Percentiles rank a stretch among this genome's conserved stretches.
Evolutionary conservation across 805 yeast genomes (phyloP).

Genomic region (Starmera dryadoides): DNA sequence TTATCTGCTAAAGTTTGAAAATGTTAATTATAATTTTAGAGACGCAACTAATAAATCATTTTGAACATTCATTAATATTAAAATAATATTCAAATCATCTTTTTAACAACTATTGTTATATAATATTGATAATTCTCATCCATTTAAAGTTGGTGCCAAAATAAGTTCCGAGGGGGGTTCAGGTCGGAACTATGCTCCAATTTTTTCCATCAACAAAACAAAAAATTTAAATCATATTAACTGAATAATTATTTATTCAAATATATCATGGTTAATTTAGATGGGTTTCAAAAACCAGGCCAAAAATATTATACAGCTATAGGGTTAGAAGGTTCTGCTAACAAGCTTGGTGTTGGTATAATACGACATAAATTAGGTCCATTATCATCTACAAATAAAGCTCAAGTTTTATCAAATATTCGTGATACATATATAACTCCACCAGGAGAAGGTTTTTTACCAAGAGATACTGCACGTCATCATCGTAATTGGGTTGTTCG

Average conservation of each 20-base stretch:
- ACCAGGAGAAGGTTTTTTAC: slow-evolving; percentile 96
- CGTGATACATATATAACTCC: slow-evolving; percentile 95
- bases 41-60: too few relatives aligned
- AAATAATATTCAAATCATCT: too few relatives aligned
- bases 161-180: too few relatives aligned
- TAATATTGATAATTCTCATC: too few relatives aligned
- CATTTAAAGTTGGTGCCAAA: too few relatives aligned
- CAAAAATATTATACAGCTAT: slow-evolving; percentile 57
- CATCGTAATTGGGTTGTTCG: slow-evolving; percentile 93
- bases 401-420: slow-evolving; percentile 78
- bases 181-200: too few relatives aligned
- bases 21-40: too few relatives aligned
- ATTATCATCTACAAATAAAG: slow-evolving; percentile 48
- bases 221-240: not conserved
- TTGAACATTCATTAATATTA: too few relatives aligned
- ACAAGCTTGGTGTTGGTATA: slow-evolving; percentile 91
- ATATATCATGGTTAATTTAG: slow-evolving; percentile 35
- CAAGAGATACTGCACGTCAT: slow-evolving; percentile 94
- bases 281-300: slow-evolving; percentile 33
- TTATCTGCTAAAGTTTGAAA: not conserved
- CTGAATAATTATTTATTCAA: not conserved
- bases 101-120: too few relatives aligned
- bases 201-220: not conserved
- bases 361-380: slow-evolving; percentile 67
- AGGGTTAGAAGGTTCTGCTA: slow-evolving; percentile 97